These are phyloP conservation scores for Xerocomellus intermedius DNA, from an alignment of 768 basidiomycete genomes.

Conservation along the genomic window DNA sequence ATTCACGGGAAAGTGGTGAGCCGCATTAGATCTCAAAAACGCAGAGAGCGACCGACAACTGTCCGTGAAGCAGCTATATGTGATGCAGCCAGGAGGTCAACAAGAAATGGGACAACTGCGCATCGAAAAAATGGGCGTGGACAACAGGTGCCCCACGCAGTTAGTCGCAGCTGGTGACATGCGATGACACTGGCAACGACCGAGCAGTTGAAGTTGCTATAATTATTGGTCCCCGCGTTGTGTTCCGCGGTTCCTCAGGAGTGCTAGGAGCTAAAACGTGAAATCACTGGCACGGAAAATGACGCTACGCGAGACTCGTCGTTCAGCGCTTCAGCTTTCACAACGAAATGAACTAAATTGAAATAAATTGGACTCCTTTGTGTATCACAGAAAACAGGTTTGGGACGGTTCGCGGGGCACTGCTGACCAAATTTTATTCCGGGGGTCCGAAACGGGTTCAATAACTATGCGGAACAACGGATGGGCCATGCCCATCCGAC, in stretches of 20 bases:
- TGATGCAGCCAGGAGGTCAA: too few species aligned
- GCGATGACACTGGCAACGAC: background rate
- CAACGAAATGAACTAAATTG: background rate
- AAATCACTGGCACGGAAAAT: background rate
- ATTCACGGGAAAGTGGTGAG: background rate
- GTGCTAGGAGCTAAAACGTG: too few species aligned
- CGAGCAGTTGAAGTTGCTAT: background rate
- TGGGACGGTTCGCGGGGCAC: background rate
- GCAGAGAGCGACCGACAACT: conserved; percentile 42
- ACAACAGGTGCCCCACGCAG: background rate
- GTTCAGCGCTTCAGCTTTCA: background rate
- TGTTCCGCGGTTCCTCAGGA: too few species aligned
- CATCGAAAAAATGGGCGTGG: background rate
- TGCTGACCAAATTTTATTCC: background rate
- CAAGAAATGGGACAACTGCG: too few species aligned
- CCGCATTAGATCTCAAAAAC: conserved; percentile 11
- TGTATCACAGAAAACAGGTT: too few species aligned
- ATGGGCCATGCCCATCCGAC: background rate
- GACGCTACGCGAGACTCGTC: background rate
- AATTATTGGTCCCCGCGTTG: background rate
- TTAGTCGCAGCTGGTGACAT: background rate
- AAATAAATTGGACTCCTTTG: background rate
- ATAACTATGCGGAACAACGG: background rate
- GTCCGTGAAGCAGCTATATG: conserved; percentile 33
- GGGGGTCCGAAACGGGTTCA: background rate